phyloP scores from a whole-genome alignment of 2,329 filamentous ascomycete genomes.

The Chrysoporthe puriensis region DNA sequence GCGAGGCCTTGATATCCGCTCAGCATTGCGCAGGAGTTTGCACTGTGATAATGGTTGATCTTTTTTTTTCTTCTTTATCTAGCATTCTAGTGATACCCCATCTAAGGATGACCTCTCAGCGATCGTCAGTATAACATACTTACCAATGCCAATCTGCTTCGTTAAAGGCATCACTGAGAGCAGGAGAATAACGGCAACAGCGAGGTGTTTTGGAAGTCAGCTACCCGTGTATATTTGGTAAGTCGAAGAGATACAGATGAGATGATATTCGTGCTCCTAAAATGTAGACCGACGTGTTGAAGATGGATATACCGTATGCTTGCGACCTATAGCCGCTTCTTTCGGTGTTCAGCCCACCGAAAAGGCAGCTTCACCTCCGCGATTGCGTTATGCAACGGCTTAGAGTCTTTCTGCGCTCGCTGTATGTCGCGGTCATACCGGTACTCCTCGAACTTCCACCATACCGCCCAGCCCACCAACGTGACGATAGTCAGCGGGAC shows the following conservation, averaged over 20 bases:
- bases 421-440: slow-evolving; percentile 10
- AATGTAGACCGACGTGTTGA: too few species aligned
- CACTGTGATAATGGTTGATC: not conserved
- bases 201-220: too few species aligned
- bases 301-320: not conserved
- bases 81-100: too few species aligned
- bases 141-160: too few species aligned
- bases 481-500: slow-evolving; percentile 9
- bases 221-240: too few species aligned
- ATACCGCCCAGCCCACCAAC: slow-evolving; percentile 5
- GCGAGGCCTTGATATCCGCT: not conserved
- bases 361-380: not conserved
- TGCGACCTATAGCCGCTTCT: not conserved
- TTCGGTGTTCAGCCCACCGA: not conserved
- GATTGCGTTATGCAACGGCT: not conserved
- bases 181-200: too few species aligned
- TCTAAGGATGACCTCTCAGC: too few species aligned
- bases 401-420: not conserved
- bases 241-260: too few species aligned
- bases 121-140: too few species aligned
- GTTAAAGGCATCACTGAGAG: too few species aligned
- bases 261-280: too few species aligned
- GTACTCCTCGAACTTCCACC: slow-evolving; percentile 15
- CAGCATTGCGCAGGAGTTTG: not conserved
- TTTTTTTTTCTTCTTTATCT: not conserved